These are phyloP conservation scores for Claviceps cyperi DNA, from an alignment of 2,329 filamentous ascomycete species.

Conservation along the genomic window DNA sequence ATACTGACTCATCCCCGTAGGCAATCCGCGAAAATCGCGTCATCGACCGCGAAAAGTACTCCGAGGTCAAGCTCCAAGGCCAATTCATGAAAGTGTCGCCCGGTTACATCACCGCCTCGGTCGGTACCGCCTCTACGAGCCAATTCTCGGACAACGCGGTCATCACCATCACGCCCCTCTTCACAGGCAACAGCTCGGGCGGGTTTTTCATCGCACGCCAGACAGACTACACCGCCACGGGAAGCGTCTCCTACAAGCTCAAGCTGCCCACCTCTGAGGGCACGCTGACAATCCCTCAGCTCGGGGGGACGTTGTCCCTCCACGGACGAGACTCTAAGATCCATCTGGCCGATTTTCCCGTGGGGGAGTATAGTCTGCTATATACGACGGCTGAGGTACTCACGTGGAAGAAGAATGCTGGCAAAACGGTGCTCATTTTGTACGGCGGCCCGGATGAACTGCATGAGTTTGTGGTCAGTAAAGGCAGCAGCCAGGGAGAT, in stretches of 20 bases:
- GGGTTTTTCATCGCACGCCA: slow-evolving; percentile 57
- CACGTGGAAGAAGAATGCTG: slow-evolving; percentile 50
- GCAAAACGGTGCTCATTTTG: slow-evolving; percentile 45
- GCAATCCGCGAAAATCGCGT: slow-evolving; percentile 54
- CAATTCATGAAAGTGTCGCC: slow-evolving; percentile 63
- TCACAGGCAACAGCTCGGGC: slow-evolving; percentile 37
- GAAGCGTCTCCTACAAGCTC: slow-evolving; percentile 46
- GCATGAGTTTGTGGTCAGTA: slow-evolving; percentile 45
- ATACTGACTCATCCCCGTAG: slow-evolving; percentile 1
- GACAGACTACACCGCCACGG: slow-evolving; percentile 44
- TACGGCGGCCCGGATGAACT: slow-evolving; percentile 48
- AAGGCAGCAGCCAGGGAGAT: slow-evolving; percentile 9
- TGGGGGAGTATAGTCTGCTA: slow-evolving; percentile 43
- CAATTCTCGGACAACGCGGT: slow-evolving; percentile 36
- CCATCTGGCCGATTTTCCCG: slow-evolving; percentile 50
- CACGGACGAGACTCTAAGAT: slow-evolving; percentile 53
- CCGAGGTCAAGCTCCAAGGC: slow-evolving; percentile 60
- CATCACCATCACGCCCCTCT: slow-evolving; percentile 47
- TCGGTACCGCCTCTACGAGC: slow-evolving; percentile 34
- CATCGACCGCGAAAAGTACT: slow-evolving; percentile 61
- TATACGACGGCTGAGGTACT: slow-evolving; percentile 60
- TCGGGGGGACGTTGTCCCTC: slow-evolving; percentile 40
- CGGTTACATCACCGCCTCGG: slow-evolving; percentile 47
- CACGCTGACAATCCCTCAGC: slow-evolving; percentile 41
- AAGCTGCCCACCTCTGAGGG: slow-evolving; percentile 45